A percentile compares a stretch with the other conserved stretches of the same genome.
Conservation (phyloP, 2,329 filamentous ascomycete species). For the Nothomitra cinnamomea region DNA sequence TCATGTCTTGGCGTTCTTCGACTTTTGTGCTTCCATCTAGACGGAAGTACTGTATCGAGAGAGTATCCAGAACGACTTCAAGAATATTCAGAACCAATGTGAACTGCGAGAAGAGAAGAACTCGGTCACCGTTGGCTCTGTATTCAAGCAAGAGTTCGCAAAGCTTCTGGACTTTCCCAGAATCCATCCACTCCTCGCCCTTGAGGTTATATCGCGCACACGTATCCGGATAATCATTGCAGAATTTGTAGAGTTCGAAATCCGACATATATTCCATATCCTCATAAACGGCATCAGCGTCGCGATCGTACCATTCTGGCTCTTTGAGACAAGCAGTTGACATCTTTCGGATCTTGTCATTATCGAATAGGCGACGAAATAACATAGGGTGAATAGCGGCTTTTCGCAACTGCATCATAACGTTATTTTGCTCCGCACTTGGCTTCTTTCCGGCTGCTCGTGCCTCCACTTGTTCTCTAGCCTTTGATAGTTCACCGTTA, state of each 20-base stretch:
- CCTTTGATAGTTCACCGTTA: constrained; percentile 45
- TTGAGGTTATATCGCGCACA: constrained; percentile 40
- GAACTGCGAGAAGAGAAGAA: constrained; percentile 87
- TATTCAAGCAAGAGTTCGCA: constrained; percentile 57
- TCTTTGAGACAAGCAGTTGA: constrained; percentile 57
- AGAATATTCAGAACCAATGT: constrained; percentile 82
- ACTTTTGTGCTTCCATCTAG: constrained; percentile 75
- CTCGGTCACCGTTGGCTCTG: constrained; percentile 65
- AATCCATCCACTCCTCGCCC: constrained; percentile 48
- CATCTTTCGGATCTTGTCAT: constrained; percentile 62
- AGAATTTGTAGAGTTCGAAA: constrained; percentile 43
- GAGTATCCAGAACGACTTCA: constrained; percentile 58
- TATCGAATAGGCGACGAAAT: constrained; percentile 64
- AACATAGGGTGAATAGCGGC: constrained; percentile 83
- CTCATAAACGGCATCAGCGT: constrained; percentile 34
- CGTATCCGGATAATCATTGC: constrained; percentile 32
- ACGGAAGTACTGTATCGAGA: constrained; percentile 62
- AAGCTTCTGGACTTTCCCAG: constrained; percentile 75
- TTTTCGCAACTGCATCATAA: constrained; percentile 82
- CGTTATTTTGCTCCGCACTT: constrained; percentile 41
- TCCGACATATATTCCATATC: constrained; percentile 40
- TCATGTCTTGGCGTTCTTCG: constrained; percentile 65
- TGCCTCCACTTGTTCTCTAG: constrained; percentile 41
- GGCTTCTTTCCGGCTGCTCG: constrained; percentile 37
- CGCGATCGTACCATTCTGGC: constrained; percentile 33